Evolutionary conservation across 345 rosid species (phyloP).

Genomic region (Hevea brasiliensis): DNA sequence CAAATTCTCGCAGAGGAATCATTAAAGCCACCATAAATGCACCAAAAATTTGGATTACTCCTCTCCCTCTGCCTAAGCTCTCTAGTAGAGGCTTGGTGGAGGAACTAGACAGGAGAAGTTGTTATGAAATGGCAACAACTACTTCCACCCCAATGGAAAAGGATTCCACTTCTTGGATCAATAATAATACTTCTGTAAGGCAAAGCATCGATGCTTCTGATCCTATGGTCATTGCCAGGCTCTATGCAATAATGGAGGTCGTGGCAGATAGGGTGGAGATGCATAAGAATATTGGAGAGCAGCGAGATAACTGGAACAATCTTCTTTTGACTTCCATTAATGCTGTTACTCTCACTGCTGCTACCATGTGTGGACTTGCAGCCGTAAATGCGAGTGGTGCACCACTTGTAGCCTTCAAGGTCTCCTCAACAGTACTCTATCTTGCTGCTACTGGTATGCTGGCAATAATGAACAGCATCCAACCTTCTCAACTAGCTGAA

Average conservation of each 20-base stretch:
- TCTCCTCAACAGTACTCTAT: conserved; percentile 42
- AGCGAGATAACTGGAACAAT: conserved; percentile 53
- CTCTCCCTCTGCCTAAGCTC: conserved; percentile 26
- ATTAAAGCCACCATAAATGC: conserved; percentile 16
- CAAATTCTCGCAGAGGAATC: neutral
- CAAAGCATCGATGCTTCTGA: neutral
- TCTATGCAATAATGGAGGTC: conserved; percentile 43
- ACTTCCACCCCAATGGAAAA: conserved; percentile 1
- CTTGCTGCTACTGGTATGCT: conserved; percentile 46
- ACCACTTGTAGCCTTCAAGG: conserved; percentile 24
- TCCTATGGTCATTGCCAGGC: conserved; percentile 33
- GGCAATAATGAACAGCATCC: conserved; percentile 46
- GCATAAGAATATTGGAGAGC: conserved; percentile 53
- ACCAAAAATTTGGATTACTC: conserved; percentile 14
- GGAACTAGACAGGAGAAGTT: conserved; percentile 18
- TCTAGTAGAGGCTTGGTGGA: conserved; percentile 17
- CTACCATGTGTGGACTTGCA: conserved; percentile 49
- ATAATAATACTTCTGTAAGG: neutral
- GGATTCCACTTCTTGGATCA: neutral
- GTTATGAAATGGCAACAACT: conserved; percentile 3
- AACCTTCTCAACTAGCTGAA: conserved; percentile 65
- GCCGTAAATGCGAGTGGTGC: conserved; percentile 9
- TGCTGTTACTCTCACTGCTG: conserved; percentile 46
- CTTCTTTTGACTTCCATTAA: conserved; percentile 52
- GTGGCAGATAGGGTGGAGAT: conserved; percentile 53